A percentile compares a stretch with the other conserved stretches of the same genome.
These are phyloP conservation scores for Spergularia bocconei DNA, from an alignment of 148 eudicot species.

Conservation along the genomic window DNA sequence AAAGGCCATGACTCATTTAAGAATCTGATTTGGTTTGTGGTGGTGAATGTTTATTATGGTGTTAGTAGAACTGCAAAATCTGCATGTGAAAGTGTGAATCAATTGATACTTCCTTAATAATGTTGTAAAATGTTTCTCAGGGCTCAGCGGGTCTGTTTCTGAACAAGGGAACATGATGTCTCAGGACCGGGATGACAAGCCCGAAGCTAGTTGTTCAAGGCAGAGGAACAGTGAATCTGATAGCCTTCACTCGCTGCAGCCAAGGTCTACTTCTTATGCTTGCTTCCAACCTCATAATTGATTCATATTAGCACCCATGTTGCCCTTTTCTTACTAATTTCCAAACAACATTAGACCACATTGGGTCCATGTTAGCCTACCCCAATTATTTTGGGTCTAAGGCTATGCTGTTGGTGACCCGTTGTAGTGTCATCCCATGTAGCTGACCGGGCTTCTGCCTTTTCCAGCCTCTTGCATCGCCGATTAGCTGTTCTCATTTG, in stretches of 20 bases:
- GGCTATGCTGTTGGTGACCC: no score
- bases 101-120: background rate
- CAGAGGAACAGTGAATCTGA: background rate
- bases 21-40: background rate
- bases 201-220: slow-evolving; percentile 13
- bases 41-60: background rate
- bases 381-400: no score
- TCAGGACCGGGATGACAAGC: background rate
- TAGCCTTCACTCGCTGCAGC: background rate
- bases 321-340: background rate
- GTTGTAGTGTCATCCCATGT: no score
- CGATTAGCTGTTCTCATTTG: background rate
- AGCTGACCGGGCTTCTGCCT: background rate
- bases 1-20: background rate
- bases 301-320: no score
- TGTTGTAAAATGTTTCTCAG: background rate
- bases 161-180: slow-evolving; percentile 6
- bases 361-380: no score
- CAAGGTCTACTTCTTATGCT: slow-evolving; percentile 10
- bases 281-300: background rate
- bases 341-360: no score
- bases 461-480: background rate
- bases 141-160: background rate
- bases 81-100: background rate
- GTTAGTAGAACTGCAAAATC: no score